Evolutionary conservation across 1,139 yeast genomes (phyloP), one percentile per base, ranked within the genome.

Genomic region (Yamadazyma dendronema): DNA sequence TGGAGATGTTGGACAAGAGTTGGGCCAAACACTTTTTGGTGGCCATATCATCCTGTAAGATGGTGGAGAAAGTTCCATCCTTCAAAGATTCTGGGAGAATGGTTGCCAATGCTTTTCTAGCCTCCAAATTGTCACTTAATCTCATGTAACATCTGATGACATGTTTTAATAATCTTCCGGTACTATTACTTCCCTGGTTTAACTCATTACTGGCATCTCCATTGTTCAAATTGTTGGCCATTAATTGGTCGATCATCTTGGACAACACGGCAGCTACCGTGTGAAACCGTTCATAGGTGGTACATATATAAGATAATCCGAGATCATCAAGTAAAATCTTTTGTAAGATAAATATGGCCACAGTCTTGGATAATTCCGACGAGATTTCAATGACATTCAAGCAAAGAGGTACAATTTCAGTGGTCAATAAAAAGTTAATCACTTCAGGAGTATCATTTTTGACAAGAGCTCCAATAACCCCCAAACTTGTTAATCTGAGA

Each of bases 381-480:
- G 96, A 89, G 1, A 92, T 81, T 61, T 92, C 97, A 96, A 92
- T 90, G 41, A 92, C 92, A 51, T 94, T 83, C 42, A 92, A 69
- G 59, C 98, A 92, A 42, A 92, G 67, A 5, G 98, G 98, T 28
- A 92, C 95, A 48, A 92, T 92, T 57, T 92, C 98, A 0, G 98
- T 90, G 10, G 96, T 83, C 33, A 92, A 71, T 52, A 92, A 67
- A 56, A 92, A 92, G 45, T 85, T 84, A 44, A 92, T 90, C 35
- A 92, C 98, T 52, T 92, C 97, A 10, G 96, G 89, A 3, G 96
- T 86, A 56, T 92, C 98, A 59, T 90, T 90, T 54, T 92, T 92
- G 21, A 92, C 98, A 42, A 92, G 68, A 0, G 98, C 98, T 13
- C 98, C 98, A 58, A 92, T 87, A 4, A 92, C 97, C 26, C 98